Evolutionary conservation across 106 monocot species (phyloP), one percentile per base, ranked within the genome.

Genomic region (Hemerocallis citrina): DNA sequence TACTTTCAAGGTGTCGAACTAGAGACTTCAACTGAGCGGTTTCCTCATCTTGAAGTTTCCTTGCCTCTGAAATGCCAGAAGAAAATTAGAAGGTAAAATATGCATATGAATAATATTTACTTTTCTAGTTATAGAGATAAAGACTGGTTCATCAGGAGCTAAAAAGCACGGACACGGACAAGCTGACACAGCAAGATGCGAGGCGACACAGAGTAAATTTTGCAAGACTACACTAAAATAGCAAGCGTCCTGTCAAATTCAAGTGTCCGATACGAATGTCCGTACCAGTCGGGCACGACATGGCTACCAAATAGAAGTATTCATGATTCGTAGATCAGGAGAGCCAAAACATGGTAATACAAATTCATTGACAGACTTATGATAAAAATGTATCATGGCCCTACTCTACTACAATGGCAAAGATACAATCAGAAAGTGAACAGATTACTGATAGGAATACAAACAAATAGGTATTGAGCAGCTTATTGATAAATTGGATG

Each of bases 1-100:
- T 84, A 96, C 95, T 84, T 73, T 87, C 73, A 72, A 87, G 76
- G 43, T 87, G 81, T 63, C 32, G 75, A 68, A 91, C 65, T 35
- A 90, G 68, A 71, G 69, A 55, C 77, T 76, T 96, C 79, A 96
- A 58, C 56, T 79, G 86, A 22, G 59, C 64, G 21, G 60, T 69
- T 69, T 96, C 84, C 63, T 90, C 95, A 56, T 83, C 74, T 72
- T 81, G 59, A 25, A 21, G 67, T 48, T 51, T 63, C 56, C 72
- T 84, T 62, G 62, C 70, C 72, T 96, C 90, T 95, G 83, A 68
- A 68, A 79, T 50, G 67, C 37, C 12, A 76, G 24, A 20, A 67
- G 49, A 49, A 57, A 6, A 50, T 69, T 49, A 70, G 40, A 70
- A 29, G n/a, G n/a, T n/a, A 2, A 59, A 59, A 55, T 57, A 34